Evolutionary conservation across 495 filamentous ascomycete species (phyloP).

Genomic region (Parmelia sp.): DNA sequence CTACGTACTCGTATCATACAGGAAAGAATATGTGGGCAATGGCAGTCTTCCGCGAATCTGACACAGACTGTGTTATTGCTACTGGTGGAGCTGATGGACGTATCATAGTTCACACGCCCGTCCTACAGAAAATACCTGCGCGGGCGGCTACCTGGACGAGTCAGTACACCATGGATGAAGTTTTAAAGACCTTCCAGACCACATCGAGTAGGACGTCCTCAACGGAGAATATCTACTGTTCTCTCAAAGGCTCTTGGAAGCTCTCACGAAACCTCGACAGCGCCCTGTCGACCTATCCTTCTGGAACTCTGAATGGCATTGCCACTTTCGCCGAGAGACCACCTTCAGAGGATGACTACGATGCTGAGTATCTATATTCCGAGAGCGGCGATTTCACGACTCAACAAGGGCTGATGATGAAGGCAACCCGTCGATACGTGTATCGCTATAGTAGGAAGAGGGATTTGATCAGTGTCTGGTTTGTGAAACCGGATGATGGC

Average conservation of each 20-base stretch:
- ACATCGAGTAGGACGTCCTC: neutral
- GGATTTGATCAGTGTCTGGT: conserved; percentile 29
- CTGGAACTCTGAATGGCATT: conserved; percentile 24
- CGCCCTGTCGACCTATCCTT: conserved; percentile 12
- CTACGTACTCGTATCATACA: conserved; percentile 55
- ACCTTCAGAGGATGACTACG: conserved; percentile 15
- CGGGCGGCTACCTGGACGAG: neutral
- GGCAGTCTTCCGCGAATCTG: conserved; percentile 36
- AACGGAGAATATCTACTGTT: conserved; percentile 12
- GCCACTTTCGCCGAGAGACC: conserved; percentile 22
- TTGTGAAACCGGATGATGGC: conserved; percentile 27
- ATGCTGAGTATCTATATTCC: conserved; percentile 25
- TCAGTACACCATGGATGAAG: conserved; percentile 16
- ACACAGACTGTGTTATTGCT: conserved; percentile 44
- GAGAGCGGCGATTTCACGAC: conserved; percentile 27
- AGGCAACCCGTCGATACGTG: conserved; percentile 27
- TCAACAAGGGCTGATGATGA: conserved; percentile 20
- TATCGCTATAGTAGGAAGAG: conserved; percentile 21
- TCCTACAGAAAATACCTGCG: neutral
- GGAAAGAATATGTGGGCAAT: conserved; percentile 93
- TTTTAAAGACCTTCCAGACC: neutral
- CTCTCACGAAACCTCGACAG: conserved; percentile 21
- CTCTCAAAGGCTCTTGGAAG: conserved; percentile 24
- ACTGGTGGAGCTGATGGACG: conserved; percentile 84
- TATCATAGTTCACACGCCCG: conserved; percentile 35